A percentile compares a stretch with the other conserved stretches of the same genome.
Conservation (phyloP, 2,329 filamentous ascomycete genomes). For the Pezicula neosporulosa region DNA sequence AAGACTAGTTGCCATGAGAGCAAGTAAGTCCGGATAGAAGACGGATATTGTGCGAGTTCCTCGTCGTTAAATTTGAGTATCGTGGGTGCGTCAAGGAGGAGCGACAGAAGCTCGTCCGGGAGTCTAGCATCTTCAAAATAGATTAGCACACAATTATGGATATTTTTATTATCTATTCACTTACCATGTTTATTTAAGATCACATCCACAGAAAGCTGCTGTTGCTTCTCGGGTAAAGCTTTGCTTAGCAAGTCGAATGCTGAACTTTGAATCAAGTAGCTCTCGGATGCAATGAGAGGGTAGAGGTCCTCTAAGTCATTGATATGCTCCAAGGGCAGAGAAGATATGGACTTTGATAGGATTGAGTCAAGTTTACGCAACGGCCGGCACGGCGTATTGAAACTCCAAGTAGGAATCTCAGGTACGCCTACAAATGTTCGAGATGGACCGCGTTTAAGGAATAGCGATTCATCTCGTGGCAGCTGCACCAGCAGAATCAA, state of each 20-base stretch:
- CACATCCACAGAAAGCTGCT: conserved; percentile 76
- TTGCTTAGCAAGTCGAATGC: conserved; percentile 78
- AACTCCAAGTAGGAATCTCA: conserved; percentile 47
- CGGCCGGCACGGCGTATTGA: background rate
- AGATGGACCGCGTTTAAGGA: too few species aligned
- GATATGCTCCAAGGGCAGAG: conserved; percentile 40
- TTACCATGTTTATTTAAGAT: conserved; percentile 64
- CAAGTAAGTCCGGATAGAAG: conserved; percentile 72
- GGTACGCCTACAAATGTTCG: too few species aligned
- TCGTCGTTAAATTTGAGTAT: conserved; percentile 64
- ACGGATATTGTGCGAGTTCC: conserved; percentile 65
- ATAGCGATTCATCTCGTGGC: too few species aligned
- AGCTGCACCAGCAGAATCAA: too few species aligned
- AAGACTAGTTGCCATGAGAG: conserved; percentile 89
- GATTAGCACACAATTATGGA: background rate
- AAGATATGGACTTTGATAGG: too few species aligned
- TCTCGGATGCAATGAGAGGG: conserved; percentile 71
- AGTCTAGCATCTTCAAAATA: conserved; percentile 55
- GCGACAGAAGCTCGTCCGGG: conserved; percentile 79
- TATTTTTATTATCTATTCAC: conserved; percentile 3
- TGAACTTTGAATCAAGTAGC: conserved; percentile 71
- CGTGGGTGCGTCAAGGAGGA: conserved; percentile 75
- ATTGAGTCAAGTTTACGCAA: too few species aligned
- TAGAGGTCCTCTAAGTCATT: conserved; percentile 68
- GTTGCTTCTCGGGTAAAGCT: conserved; percentile 74